Evolutionary conservation across 768 basidiomycete genomes (phyloP), one percentile per base, ranked within the genome.

Genomic region (Termitomyces sp.): DNA sequence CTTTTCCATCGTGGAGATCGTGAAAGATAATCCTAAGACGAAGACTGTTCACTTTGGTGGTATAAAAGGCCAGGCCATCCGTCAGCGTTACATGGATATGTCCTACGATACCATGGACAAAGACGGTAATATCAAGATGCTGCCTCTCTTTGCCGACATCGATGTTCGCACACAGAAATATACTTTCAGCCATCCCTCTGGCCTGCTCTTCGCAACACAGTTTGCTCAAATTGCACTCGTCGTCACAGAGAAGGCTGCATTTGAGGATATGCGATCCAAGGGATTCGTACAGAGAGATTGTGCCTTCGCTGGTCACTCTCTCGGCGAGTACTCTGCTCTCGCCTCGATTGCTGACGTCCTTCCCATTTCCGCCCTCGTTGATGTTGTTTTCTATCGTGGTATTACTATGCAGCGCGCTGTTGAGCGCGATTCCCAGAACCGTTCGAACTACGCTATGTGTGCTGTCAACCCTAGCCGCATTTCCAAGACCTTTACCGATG

Each of bases 341-440:
- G 97, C 97, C 1, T 96, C 96, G 9, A 97, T 99, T 63, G 96
- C 96, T 26, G 95, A 96, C 70, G 92, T 98, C 53, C 84, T 98
- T 37, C 91, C 93, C 47, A 93, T 98, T 64, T 93, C 96, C 19
- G 85, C 93, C 2, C 85, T 98, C 48, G 93, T 95, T 66, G 97
- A 99, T 63, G 92, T 99, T 66, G 96, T 99, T 28, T 99, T 99
- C 81, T 99, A 98, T 73, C 93, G 97, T 70, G 97, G 97, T 64
- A 95, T 99, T 68, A 99, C 97, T 37, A 99, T 98, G 97, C 97
- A 98, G 68, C 93, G 97, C 23, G 97, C 97, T 28, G 97, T 99
- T 56, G 94, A 97, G 72, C 92, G 97, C 33, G 97, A 99, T 67
- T 78, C 87, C 1, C 78, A 90, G 56, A 95, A 95, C 66, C 84